phyloP scores from a whole-genome alignment of 352 stramenopile species.

The Pythium aristosporum region DNA sequence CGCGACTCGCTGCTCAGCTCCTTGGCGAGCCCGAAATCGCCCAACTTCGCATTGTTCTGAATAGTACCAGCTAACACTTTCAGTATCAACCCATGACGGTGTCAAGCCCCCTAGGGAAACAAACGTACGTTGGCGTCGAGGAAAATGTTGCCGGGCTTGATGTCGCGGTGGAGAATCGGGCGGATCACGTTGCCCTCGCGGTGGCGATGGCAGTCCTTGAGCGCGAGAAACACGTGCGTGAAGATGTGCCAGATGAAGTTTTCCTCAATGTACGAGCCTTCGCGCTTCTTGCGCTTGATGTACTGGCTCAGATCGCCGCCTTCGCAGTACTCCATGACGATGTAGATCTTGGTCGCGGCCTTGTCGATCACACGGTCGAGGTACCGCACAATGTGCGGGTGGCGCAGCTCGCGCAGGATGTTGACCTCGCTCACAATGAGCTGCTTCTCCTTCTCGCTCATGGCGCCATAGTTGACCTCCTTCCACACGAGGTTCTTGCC shows the following conservation, averaged over 20 bases:
- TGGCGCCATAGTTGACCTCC: constrained; percentile 91
- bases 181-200: constrained; percentile 75
- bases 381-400: constrained; percentile 93
- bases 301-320: constrained; percentile 88
- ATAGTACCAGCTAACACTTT: constrained; percentile 10
- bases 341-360: constrained; percentile 91
- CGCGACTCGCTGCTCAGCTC: constrained; percentile 89
- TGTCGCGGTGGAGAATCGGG: constrained; percentile 89
- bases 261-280: constrained; percentile 91
- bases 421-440: constrained; percentile 94
- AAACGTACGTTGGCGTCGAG: constrained; percentile 85
- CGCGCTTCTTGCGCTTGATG: constrained; percentile 89
- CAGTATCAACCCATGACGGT: neutral
- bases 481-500: constrained; percentile 92
- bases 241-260: constrained; percentile 93
- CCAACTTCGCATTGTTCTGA: constrained; percentile 91
- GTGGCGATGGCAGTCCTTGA: constrained; percentile 90
- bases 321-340: constrained; percentile 94
- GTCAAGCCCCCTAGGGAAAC: neutral
- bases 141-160: constrained; percentile 93
- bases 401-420: constrained; percentile 90
- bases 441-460: constrained; percentile 94
- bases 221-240: constrained; percentile 89
- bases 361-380: constrained; percentile 94
- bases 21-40: constrained; percentile 91